Percentiles rank a stretch among this genome's conserved stretches.
Evolutionary conservation across 306 rosid species (phyloP).

Genomic region (Lathyrus aphaca): DNA sequence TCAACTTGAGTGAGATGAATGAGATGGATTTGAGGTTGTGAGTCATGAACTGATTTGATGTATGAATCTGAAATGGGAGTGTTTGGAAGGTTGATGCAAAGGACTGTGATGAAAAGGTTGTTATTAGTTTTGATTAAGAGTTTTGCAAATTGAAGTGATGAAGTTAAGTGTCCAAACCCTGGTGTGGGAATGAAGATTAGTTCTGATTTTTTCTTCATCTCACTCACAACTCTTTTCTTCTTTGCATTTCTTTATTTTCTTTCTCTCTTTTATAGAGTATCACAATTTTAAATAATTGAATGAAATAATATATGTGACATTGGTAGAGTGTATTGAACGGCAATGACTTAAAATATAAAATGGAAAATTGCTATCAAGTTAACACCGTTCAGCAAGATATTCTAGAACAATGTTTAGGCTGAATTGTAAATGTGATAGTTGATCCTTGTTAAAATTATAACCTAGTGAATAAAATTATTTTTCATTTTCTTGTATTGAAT

Average conservation of each 20-base stretch:
- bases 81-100: slow-evolving; percentile 41
- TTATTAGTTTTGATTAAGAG: slow-evolving; percentile 37
- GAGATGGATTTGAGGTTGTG: slow-evolving; percentile 49
- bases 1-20: slow-evolving; percentile 54
- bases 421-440: too few relatives aligned
- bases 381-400: too few relatives aligned
- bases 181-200: slow-evolving; percentile 60
- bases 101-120: slow-evolving; percentile 51
- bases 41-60: slow-evolving; percentile 41
- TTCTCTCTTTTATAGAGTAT: too few relatives aligned
- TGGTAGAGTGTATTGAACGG: too few relatives aligned
- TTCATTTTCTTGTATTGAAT: too few relatives aligned
- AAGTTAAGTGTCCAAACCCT: slow-evolving; percentile 51
- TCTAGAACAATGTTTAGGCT: too few relatives aligned
- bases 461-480: too few relatives aligned
- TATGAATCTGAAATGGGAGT: slow-evolving; percentile 44
- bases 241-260: not conserved
- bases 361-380: too few relatives aligned
- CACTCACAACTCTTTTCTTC: not conserved
- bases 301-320: too few relatives aligned
- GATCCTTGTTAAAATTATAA: too few relatives aligned
- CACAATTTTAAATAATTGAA: too few relatives aligned
- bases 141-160: slow-evolving; percentile 56
- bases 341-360: too few relatives aligned
- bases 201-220: slow-evolving; percentile 38